Conservation (phyloP, 2,329 filamentous ascomycete genomes). For the Lasiodiplodia sp. region DNA sequence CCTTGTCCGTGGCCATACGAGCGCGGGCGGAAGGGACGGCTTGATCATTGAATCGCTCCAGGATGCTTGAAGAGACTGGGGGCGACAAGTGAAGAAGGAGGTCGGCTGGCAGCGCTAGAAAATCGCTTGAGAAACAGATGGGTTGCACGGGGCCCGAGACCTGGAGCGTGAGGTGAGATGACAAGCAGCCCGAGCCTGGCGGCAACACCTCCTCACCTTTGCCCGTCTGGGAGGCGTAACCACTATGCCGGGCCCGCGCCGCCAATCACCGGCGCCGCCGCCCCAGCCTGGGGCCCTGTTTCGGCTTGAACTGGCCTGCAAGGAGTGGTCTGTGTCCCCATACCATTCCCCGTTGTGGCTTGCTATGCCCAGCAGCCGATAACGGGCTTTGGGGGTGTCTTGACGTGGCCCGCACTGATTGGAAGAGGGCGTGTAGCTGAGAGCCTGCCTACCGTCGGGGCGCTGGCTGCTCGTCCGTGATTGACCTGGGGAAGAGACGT, state of each 20-base stretch:
- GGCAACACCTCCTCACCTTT: slow-evolving; percentile 27
- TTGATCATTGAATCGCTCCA: slow-evolving; percentile 16
- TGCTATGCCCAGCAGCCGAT: slow-evolving; percentile 29
- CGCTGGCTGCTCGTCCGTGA: slow-evolving; percentile 14
- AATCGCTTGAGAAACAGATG: slow-evolving; percentile 30
- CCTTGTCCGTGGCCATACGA: slow-evolving; percentile 20
- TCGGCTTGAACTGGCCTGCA: slow-evolving; percentile 27
- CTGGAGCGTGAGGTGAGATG: slow-evolving; percentile 30
- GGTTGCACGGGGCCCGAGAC: slow-evolving; percentile 27
- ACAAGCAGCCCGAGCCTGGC: slow-evolving; percentile 28
- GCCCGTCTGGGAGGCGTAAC: slow-evolving; percentile 20
- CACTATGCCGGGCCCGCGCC: slow-evolving; percentile 2
- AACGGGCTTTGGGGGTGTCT: slow-evolving; percentile 28
- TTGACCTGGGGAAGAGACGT: slow-evolving; percentile 7
- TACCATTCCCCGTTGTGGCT: slow-evolving; percentile 28
- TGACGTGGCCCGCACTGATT: slow-evolving; percentile 31
- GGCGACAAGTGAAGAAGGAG: slow-evolving; percentile 29
- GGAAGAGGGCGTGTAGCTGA: slow-evolving; percentile 27
- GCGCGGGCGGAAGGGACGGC: slow-evolving; percentile 30
- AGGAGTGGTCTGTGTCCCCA: slow-evolving; percentile 28
- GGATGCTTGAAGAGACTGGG: slow-evolving; percentile 25
- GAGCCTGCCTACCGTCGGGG: slow-evolving; percentile 3
- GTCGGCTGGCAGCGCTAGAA: slow-evolving; percentile 28
- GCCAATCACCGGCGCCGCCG: slow-evolving; percentile 6
- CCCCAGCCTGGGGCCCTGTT: slow-evolving; percentile 18